Conservation (phyloP, 1,284 basidiomycete genomes). For the Leucocoprinus gongylophorus region DNA sequence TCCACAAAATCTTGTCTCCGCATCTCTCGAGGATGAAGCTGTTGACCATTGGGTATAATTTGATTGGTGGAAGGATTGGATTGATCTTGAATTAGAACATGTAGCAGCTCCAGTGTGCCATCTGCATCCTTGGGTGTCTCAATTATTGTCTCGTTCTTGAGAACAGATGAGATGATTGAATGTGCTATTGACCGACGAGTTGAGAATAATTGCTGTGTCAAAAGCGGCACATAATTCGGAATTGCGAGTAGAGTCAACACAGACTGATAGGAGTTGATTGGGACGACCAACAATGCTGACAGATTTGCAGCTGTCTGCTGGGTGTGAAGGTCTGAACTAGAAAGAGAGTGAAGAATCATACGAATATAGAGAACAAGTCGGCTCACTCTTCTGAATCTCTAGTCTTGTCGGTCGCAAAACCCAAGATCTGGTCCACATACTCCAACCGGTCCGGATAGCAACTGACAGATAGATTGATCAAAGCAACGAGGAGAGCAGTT, state of each 20-base stretch:
- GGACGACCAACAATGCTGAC: conserved; percentile 82
- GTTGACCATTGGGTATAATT: conserved; percentile 27
- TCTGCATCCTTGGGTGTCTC: conserved; percentile 88
- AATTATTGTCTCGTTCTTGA: conserved; percentile 92
- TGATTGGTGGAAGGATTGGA: conserved; percentile 48
- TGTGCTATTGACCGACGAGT: conserved; percentile 87
- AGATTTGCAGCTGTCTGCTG: conserved; percentile 84
- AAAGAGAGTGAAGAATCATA: not conserved
- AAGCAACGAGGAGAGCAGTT: conserved; percentile 87
- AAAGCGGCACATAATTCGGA: conserved; percentile 77
- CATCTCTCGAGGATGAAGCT: conserved; percentile 41
- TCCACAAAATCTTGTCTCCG: conserved; percentile 57
- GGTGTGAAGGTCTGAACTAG: conserved; percentile 79
- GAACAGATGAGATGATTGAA: conserved; percentile 83
- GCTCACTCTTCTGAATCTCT: conserved; percentile 71
- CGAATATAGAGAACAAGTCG: not conserved
- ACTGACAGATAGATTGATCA: conserved; percentile 88
- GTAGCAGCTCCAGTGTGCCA: conserved; percentile 85
- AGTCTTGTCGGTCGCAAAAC: conserved; percentile 81
- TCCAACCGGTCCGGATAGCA: conserved; percentile 93
- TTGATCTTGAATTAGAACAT: conserved; percentile 87
- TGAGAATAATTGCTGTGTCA: conserved; percentile 79
- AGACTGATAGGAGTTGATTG: conserved; percentile 91
- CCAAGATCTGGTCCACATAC: conserved; percentile 91
- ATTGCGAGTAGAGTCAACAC: conserved; percentile 91